These are phyloP conservation scores for Tilletia horrida DNA, from an alignment of 1,284 basidiomycete genomes.

Conservation along the genomic window DNA sequence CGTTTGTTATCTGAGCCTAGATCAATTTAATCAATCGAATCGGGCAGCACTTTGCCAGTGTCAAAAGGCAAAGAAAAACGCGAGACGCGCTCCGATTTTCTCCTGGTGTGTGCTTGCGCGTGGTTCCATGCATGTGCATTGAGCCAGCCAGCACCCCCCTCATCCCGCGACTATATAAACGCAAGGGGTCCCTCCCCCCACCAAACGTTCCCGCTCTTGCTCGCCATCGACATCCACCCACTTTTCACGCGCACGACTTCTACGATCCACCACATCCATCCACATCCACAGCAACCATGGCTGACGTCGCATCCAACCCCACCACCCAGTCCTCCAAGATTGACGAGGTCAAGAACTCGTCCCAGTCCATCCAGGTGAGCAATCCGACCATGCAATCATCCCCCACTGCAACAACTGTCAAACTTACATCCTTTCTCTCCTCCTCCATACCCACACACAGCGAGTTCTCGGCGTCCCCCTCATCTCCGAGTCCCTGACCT, in stretches of 20 bases:
- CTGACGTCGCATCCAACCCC: neutral
- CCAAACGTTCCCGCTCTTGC: neutral
- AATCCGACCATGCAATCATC: neutral
- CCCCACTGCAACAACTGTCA: neutral
- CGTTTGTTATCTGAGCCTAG: too few relatives aligned
- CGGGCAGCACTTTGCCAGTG: too few relatives aligned
- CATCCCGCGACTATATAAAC: too few relatives aligned
- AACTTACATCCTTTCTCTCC: constrained; percentile 12
- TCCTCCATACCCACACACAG: neutral
- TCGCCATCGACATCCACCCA: neutral
- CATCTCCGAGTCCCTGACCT: constrained; percentile 42
- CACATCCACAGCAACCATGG: constrained; percentile 9
- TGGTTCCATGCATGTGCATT: too few relatives aligned
- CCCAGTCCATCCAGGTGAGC: constrained; percentile 10
- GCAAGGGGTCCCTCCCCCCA: too few relatives aligned
- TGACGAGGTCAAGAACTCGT: constrained; percentile 19
- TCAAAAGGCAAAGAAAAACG: too few relatives aligned
- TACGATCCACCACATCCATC: neutral
- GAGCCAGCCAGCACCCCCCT: too few relatives aligned
- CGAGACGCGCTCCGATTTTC: too few relatives aligned
- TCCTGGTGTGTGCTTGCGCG: too few relatives aligned
- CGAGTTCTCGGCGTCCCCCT: constrained; percentile 33
- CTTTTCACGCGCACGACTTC: neutral
- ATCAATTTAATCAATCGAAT: too few relatives aligned
- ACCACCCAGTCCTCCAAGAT: constrained; percentile 9